Evolutionary conservation across 306 rosid species (phyloP).

Genomic region (Prosopis cineraria): DNA sequence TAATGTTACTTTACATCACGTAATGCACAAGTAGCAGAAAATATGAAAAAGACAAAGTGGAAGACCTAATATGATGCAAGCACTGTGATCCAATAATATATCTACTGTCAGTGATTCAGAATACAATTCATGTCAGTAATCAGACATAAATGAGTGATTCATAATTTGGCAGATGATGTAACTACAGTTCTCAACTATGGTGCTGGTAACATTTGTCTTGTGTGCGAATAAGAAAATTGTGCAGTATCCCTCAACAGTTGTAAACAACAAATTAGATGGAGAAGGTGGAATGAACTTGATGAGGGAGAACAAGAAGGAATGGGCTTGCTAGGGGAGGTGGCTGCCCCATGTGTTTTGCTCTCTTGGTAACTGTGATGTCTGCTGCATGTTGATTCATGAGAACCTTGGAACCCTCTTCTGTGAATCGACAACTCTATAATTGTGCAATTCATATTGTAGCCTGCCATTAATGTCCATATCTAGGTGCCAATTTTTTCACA

Average conservation of each 20-base stretch:
- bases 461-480: slow-evolving; percentile 33
- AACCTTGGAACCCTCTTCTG: slow-evolving; percentile 44
- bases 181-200: neutral
- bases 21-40: neutral
- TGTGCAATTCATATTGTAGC: slow-evolving; percentile 47
- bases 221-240: neutral
- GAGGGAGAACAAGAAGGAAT: slow-evolving; percentile 44
- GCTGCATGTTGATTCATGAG: slow-evolving; percentile 53
- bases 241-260: neutral
- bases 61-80: neutral
- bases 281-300: slow-evolving; percentile 13
- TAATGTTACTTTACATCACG: neutral
- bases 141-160: neutral
- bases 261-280: neutral
- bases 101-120: neutral
- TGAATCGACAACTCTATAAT: slow-evolving; percentile 44
- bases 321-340: slow-evolving; percentile 57
- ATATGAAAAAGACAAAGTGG: neutral
- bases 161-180: neutral
- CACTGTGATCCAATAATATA: neutral
- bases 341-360: slow-evolving; percentile 66
- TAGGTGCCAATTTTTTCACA: slow-evolving; percentile 33
- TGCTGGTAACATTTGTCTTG: neutral
- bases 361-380: slow-evolving; percentile 47
- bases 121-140: neutral